Conservation (phyloP, 495 filamentous ascomycete species). For the Parathielavia hyrcaniae region DNA sequence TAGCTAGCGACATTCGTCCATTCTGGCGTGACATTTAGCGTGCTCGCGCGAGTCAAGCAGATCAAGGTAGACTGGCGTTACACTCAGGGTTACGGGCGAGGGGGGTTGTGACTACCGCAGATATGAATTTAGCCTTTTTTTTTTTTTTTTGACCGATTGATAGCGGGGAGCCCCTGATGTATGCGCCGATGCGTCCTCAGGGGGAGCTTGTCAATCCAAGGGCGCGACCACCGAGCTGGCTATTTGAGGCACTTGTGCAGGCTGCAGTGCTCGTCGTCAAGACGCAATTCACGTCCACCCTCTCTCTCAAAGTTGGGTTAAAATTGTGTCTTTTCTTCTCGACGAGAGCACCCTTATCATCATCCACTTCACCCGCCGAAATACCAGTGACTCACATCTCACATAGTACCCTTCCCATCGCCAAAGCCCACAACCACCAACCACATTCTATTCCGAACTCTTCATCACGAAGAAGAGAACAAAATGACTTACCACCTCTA, state of each 20-base stretch:
- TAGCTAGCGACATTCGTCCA: neutral
- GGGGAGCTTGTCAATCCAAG: slow-evolving; percentile 13
- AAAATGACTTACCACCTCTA: slow-evolving; percentile 28
- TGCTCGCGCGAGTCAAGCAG: neutral
- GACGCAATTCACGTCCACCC: too few species aligned
- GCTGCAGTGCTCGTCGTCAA: too few species aligned
- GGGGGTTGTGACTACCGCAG: neutral
- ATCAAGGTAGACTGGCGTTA: slow-evolving; percentile 6
- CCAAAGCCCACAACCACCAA: neutral
- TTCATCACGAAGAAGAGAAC: neutral
- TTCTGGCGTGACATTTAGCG: neutral
- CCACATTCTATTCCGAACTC: neutral
- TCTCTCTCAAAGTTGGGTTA: neutral
- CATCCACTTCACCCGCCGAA: neutral
- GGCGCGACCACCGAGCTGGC: slow-evolving; percentile 9
- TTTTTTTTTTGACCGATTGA: slow-evolving; percentile 1
- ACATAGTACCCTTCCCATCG: neutral
- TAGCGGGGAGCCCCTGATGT: neutral
- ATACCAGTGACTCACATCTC: neutral
- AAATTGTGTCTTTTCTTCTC: too few species aligned
- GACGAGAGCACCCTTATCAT: neutral
- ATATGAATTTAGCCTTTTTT: too few species aligned
- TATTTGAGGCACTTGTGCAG: slow-evolving; percentile 13
- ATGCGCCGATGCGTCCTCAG: neutral
- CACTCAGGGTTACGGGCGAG: neutral